Evolutionary conservation across 2,329 filamentous ascomycete genomes (phyloP).

Genomic region (Calonectria montana): DNA sequence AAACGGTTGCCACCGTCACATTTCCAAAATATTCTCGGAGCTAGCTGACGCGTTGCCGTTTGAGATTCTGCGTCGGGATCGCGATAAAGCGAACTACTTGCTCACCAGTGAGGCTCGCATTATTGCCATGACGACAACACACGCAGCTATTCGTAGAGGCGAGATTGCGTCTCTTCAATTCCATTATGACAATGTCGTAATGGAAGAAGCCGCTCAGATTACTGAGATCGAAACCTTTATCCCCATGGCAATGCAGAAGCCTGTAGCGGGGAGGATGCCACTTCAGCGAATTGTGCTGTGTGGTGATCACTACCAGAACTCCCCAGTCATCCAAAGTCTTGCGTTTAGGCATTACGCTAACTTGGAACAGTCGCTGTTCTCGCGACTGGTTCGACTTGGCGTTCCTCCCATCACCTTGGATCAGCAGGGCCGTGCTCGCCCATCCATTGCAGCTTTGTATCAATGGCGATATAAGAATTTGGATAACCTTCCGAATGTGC

Average conservation of each 20-base stretch:
- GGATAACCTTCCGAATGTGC: slow-evolving; percentile 81
- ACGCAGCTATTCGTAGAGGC: slow-evolving; percentile 92
- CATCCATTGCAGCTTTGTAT: slow-evolving; percentile 89
- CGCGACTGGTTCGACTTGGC: slow-evolving; percentile 87
- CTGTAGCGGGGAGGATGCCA: slow-evolving; percentile 76
- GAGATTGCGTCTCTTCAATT: slow-evolving; percentile 95
- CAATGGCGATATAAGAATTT: slow-evolving; percentile 91
- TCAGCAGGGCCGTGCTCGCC: slow-evolving; percentile 90
- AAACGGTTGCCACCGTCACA: slow-evolving; percentile 87
- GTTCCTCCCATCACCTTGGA: slow-evolving; percentile 93
- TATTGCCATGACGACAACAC: slow-evolving; percentile 98
- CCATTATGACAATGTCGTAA: slow-evolving; percentile 96
- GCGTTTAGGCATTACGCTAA: slow-evolving; percentile 96
- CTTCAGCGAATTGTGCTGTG: slow-evolving; percentile 92
- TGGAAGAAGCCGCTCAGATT: slow-evolving; percentile 98
- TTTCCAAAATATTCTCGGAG: slow-evolving; percentile 90
- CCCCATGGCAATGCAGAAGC: slow-evolving; percentile 90
- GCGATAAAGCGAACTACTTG: slow-evolving; percentile 96
- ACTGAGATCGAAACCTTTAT: slow-evolving; percentile 98
- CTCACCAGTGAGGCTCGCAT: slow-evolving; percentile 96
- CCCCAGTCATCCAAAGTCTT: slow-evolving; percentile 92
- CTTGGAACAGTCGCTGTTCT: slow-evolving; percentile 94
- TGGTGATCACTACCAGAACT: slow-evolving; percentile 97
- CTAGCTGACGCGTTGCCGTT: slow-evolving; percentile 94
- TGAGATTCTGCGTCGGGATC: slow-evolving; percentile 87